These are phyloP conservation scores for Saccharomycopsis sp. DNA, from an alignment of 805 yeast species.

Conservation along the genomic window DNA sequence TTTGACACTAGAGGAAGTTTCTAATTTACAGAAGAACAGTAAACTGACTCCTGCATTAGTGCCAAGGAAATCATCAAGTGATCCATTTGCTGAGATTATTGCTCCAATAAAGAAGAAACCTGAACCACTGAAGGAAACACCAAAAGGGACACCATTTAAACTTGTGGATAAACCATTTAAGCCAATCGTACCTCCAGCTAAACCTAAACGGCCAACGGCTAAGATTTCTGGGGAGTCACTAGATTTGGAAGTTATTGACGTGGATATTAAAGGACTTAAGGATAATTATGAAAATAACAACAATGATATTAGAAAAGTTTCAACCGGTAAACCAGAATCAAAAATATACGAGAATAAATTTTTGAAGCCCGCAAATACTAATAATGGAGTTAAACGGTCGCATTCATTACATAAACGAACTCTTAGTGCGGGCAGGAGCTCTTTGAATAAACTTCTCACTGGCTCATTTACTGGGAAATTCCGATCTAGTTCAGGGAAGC, in stretches of 20 bases:
- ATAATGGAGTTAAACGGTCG: slow-evolving; percentile 7
- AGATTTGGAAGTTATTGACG: slow-evolving; percentile 18
- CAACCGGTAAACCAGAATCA: background rate
- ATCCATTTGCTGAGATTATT: slow-evolving; percentile 19
- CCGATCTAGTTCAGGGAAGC: slow-evolving; percentile 9
- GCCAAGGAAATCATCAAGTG: background rate
- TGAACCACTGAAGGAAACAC: background rate
- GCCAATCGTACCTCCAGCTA: background rate
- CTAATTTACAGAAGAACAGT: background rate
- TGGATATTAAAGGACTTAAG: slow-evolving; percentile 17
- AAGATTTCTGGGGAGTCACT: background rate
- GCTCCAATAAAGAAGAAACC: background rate
- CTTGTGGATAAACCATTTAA: background rate
- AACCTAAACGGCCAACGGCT: background rate
- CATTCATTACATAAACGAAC: slow-evolving; percentile 18
- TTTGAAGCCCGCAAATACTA: background rate
- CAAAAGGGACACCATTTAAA: slow-evolving; percentile 7
- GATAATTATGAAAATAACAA: background rate
- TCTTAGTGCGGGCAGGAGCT: slow-evolving; percentile 18
- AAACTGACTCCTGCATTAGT: background rate
- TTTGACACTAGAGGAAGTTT: background rate
- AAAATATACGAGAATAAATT: background rate
- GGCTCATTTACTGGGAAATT: slow-evolving; percentile 20
- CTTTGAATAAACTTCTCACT: slow-evolving; percentile 19
- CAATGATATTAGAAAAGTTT: background rate